Evolutionary conservation across 2,329 filamentous ascomycete species (phyloP).

Genomic region (Aureobasidium vineae): DNA sequence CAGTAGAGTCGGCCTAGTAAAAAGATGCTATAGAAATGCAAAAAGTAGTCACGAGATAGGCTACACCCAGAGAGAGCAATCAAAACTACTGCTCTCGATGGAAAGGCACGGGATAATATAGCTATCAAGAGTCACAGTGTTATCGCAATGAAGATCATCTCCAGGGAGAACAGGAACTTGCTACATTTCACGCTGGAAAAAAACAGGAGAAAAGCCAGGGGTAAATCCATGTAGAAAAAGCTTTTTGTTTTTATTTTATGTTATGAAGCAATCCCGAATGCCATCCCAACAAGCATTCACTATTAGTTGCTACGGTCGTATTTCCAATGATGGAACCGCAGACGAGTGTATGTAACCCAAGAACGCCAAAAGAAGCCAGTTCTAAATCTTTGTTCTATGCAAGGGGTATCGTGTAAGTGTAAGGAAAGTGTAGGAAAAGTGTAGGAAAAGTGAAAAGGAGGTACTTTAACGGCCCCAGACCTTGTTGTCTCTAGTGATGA

Average conservation of each 20-base stretch:
- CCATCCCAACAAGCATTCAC: background rate
- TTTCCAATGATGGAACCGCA: background rate
- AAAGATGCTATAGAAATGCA: background rate
- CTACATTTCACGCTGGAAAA: background rate
- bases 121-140: background rate
- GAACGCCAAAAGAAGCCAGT: slow-evolving; percentile 6
- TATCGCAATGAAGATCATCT: too few relatives aligned
- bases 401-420: background rate
- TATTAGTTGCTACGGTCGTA: background rate
- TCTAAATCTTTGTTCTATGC: background rate
- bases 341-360: background rate
- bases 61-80: background rate
- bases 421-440: background rate
- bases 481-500: slow-evolving; percentile 47
- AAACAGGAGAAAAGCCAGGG: too few relatives aligned
- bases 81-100: background rate
- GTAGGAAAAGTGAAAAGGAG: background rate
- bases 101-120: background rate
- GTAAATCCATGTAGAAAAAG: background rate
- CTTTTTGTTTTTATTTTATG: background rate
- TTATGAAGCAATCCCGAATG: background rate
- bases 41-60: background rate
- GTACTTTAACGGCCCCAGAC: slow-evolving; percentile 31
- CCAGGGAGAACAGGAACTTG: background rate
- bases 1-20: background rate